Conservation (phyloP, 352 stramenopile species). For the Globisporangium barbulae region DNA sequence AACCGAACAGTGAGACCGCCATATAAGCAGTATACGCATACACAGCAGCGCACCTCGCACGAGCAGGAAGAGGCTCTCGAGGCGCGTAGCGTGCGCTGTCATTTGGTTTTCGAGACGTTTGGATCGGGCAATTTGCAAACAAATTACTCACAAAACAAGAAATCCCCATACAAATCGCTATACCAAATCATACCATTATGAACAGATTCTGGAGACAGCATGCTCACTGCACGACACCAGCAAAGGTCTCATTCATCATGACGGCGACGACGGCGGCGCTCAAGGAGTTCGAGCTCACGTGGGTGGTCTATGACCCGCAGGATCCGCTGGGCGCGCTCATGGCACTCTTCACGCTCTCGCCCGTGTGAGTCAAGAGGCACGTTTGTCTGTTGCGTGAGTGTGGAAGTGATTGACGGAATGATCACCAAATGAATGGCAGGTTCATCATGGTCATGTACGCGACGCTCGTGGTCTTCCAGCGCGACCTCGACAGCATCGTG, state of each 20-base stretch:
- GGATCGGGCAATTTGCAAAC: background rate
- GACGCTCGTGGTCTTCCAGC: slow-evolving; percentile 73
- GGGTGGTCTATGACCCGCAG: slow-evolving; percentile 76
- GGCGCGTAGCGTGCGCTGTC: slow-evolving; percentile 46
- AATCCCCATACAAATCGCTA: background rate
- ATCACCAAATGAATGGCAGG: slow-evolving; percentile 21
- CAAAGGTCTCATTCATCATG: background rate
- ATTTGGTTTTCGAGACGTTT: background rate
- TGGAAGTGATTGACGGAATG: background rate
- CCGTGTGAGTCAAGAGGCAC: slow-evolving; percentile 38
- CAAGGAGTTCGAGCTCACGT: slow-evolving; percentile 80
- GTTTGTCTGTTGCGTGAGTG: background rate
- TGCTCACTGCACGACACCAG: background rate
- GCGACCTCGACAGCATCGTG: slow-evolving; percentile 70
- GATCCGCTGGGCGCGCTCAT: slow-evolving; percentile 65
- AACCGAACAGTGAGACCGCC: background rate
- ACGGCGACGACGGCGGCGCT: slow-evolving; percentile 19
- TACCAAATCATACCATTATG: background rate
- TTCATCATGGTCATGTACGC: slow-evolving; percentile 85
- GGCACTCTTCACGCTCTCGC: slow-evolving; percentile 73
- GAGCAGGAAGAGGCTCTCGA: slow-evolving; percentile 79
- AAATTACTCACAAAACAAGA: background rate
- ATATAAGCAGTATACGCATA: background rate
- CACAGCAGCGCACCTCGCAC: slow-evolving; percentile 37
- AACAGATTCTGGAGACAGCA: background rate